These are phyloP conservation scores for Phytophthora agathidicida DNA, from an alignment of 352 stramenopile genomes.

Conservation along the genomic window DNA sequence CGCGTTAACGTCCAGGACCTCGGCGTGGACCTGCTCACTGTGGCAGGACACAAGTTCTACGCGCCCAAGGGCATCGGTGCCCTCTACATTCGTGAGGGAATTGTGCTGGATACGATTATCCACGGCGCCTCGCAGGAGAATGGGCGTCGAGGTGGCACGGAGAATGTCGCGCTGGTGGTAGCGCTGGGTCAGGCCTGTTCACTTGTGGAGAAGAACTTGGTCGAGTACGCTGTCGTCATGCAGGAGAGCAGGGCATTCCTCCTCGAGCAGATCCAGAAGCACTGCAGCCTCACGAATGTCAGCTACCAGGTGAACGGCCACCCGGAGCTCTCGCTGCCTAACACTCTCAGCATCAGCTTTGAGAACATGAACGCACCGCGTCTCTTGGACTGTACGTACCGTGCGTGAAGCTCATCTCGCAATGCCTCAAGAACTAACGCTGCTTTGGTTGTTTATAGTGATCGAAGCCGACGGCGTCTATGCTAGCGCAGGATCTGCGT, in stretches of 20 bases:
- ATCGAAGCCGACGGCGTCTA: slow-evolving; percentile 89
- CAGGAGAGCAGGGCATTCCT: slow-evolving; percentile 58
- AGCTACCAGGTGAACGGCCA: slow-evolving; percentile 89
- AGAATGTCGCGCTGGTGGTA: slow-evolving; percentile 96
- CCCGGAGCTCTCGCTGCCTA: slow-evolving; percentile 87
- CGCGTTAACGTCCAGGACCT: slow-evolving; percentile 81
- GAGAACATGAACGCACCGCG: slow-evolving; percentile 78
- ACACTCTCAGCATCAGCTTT: slow-evolving; percentile 97
- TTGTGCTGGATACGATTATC: slow-evolving; percentile 74
- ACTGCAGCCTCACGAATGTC: slow-evolving; percentile 49
- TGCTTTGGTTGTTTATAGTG: slow-evolving; percentile 24
- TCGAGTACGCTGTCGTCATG: slow-evolving; percentile 75
- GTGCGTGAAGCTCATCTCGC: not conserved
- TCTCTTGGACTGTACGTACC: slow-evolving; percentile 79
- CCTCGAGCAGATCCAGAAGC: slow-evolving; percentile 57
- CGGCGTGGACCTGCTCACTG: slow-evolving; percentile 94
- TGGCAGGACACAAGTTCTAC: slow-evolving; percentile 98
- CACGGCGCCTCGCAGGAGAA: slow-evolving; percentile 94
- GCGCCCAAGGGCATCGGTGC: slow-evolving; percentile 93
- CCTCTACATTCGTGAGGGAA: slow-evolving; percentile 69
- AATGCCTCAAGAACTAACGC: not conserved
- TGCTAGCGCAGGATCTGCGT: slow-evolving; percentile 94
- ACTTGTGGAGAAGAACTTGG: slow-evolving; percentile 73
- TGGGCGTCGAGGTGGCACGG: slow-evolving; percentile 93
- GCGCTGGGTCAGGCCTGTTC: slow-evolving; percentile 90